phyloP scores from a whole-genome alignment of 2,329 filamentous ascomycete species.

The Aspergillus eucalypticola region DNA sequence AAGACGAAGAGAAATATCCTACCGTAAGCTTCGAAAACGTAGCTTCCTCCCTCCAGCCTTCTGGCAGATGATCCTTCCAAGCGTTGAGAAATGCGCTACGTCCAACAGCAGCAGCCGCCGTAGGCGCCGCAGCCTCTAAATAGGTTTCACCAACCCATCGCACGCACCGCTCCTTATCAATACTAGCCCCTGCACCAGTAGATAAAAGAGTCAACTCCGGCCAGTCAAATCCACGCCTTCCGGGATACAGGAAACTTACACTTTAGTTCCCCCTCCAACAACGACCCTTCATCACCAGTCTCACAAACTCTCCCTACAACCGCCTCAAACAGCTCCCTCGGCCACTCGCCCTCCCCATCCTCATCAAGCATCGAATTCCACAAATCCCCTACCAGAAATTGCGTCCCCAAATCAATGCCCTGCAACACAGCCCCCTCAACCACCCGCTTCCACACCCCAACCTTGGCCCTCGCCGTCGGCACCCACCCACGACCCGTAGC shows the following conservation, averaged over 20 bases:
- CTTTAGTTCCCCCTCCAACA: conserved; percentile 30
- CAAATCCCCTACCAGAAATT: conserved; percentile 44
- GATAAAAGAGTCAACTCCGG: conserved; percentile 5
- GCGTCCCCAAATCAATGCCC: conserved; percentile 42
- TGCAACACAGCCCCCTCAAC: conserved; percentile 42
- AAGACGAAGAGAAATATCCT: conserved; percentile 1
- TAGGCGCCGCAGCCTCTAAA: conserved; percentile 41
- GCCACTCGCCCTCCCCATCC: conserved; percentile 34
- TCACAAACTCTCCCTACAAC: conserved; percentile 39
- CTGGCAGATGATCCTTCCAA: conserved; percentile 48
- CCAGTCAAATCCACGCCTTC: background rate
- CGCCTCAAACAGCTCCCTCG: conserved; percentile 40
- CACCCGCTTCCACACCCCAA: conserved; percentile 52
- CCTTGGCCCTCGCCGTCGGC: conserved; percentile 51
- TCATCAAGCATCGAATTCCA: conserved; percentile 44
- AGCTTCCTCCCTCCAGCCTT: conserved; percentile 42
- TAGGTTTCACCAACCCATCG: conserved; percentile 44
- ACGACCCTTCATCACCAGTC: conserved; percentile 17
- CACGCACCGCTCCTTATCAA: conserved; percentile 37
- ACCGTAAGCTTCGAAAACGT: conserved; percentile 37
- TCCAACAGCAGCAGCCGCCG: conserved; percentile 29
- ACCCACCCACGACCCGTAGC: conserved; percentile 22
- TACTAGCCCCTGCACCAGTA: conserved; percentile 38
- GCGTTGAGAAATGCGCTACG: conserved; percentile 37
- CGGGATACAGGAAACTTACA: conserved; percentile 33